These are phyloP conservation scores for Xylariaceae sp. DNA, from an alignment of 2,329 filamentous ascomycete genomes.

Conservation along the genomic window DNA sequence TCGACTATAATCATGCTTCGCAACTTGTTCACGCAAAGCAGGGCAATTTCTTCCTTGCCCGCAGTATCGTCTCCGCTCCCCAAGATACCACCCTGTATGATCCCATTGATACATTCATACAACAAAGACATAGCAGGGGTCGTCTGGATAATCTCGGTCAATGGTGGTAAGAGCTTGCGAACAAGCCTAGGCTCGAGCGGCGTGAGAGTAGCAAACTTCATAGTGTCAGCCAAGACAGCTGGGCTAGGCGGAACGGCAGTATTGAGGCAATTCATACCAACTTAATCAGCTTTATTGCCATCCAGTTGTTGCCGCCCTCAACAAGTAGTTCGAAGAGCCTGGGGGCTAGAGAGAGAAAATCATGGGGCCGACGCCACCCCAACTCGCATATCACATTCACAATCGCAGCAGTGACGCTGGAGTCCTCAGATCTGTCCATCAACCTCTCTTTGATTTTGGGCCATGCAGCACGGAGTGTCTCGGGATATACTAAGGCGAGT, in stretches of 20 bases:
- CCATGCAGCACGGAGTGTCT: conserved; percentile 88
- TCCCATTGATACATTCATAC: conserved; percentile 97
- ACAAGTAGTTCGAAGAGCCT: conserved; percentile 89
- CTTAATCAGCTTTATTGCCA: conserved; percentile 99
- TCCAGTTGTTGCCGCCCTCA: conserved; percentile 95
- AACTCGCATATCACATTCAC: conserved; percentile 96
- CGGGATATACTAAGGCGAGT: conserved; percentile 91
- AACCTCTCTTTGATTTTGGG: conserved; percentile 94
- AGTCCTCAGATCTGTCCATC: conserved; percentile 84
- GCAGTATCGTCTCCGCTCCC: conserved; percentile 73
- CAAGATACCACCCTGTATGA: conserved; percentile 93
- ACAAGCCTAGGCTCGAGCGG: conserved; percentile 88
- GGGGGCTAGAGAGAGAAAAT: conserved; percentile 88
- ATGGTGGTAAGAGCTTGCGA: conserved; percentile 82
- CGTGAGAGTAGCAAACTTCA: conserved; percentile 86
- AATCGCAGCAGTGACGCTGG: conserved; percentile 90
- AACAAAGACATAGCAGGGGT: conserved; percentile 97
- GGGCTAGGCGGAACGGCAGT: background rate
- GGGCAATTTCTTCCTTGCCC: conserved; percentile 87
- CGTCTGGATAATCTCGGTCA: conserved; percentile 89
- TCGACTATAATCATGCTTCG: conserved; percentile 91
- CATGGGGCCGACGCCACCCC: conserved; percentile 87
- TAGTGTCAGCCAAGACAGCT: conserved; percentile 24
- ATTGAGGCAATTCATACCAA: conserved; percentile 52
- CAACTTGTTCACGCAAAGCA: conserved; percentile 86